A percentile compares a stretch with the other conserved stretches of the same genome.
Evolutionary conservation across 2,329 filamentous ascomycete species (phyloP).

Genomic region (Colletotrichum navitas): DNA sequence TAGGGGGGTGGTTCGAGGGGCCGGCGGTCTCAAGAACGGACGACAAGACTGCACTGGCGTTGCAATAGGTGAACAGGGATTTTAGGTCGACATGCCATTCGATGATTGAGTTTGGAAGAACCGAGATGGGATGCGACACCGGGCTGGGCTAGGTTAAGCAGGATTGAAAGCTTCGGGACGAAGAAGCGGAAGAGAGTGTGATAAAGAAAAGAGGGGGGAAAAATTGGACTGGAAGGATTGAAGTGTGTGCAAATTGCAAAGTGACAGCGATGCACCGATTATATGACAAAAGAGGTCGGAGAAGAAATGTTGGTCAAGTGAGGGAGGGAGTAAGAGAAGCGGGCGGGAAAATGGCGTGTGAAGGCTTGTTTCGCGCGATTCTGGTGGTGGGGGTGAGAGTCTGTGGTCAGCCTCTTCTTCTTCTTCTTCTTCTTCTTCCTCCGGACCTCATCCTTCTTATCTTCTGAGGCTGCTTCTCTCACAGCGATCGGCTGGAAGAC

Average conservation of each 20-base stretch:
- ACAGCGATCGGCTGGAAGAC: slow-evolving; percentile 12
- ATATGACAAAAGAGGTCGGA: slow-evolving; percentile 15
- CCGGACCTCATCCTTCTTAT: slow-evolving; percentile 33
- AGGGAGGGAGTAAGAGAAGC: slow-evolving; percentile 3
- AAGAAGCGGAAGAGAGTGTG: neutral
- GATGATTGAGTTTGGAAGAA: slow-evolving; percentile 17
- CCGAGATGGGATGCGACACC: slow-evolving; percentile 31
- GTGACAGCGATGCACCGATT: slow-evolving; percentile 12
- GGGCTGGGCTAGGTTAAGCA: neutral
- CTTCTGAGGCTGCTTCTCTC: slow-evolving; percentile 34
- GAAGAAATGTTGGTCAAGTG: slow-evolving; percentile 33
- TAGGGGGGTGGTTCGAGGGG: slow-evolving; percentile 1
- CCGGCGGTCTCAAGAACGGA: slow-evolving; percentile 23
- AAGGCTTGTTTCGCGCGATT: slow-evolving; percentile 27
- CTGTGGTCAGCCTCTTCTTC: slow-evolving; percentile 36
- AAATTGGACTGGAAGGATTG: neutral
- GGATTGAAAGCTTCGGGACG: neutral
- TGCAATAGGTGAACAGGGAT: slow-evolving; percentile 17
- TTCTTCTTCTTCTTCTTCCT: neutral
- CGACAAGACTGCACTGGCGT: slow-evolving; percentile 10
- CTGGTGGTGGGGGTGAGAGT: slow-evolving; percentile 21
- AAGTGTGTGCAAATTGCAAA: slow-evolving; percentile 6
- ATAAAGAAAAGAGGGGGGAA: too few species aligned
- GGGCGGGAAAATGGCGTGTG: slow-evolving; percentile 15
- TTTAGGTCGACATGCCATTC: slow-evolving; percentile 34